Evolutionary conservation across 2,329 filamentous ascomycete genomes (phyloP).

Genomic region (Trichoderma afroharzianum): DNA sequence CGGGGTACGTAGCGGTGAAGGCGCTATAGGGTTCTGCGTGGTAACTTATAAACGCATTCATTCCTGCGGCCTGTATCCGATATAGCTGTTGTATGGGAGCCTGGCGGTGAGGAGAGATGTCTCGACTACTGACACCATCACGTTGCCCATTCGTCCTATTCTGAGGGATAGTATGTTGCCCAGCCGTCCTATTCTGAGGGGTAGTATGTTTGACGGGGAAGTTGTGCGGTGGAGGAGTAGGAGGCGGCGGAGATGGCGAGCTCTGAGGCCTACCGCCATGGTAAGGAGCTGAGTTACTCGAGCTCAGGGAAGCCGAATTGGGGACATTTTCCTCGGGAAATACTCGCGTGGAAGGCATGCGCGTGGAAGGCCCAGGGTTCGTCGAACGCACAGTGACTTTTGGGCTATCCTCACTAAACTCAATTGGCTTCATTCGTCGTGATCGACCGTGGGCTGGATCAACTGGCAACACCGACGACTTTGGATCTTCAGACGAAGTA

Average conservation of each 20-base stretch:
- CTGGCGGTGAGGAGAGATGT: not conserved
- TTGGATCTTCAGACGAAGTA: not conserved
- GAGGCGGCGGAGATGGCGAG: not conserved
- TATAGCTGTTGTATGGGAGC: slow-evolving; percentile 13
- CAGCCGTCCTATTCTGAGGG: not conserved
- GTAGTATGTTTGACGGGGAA: not conserved
- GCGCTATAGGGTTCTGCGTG: slow-evolving; percentile 31
- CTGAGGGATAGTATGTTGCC: too few relatives aligned
- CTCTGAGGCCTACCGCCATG: not conserved
- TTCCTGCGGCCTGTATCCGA: slow-evolving; percentile 20
- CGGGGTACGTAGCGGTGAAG: slow-evolving; percentile 43
- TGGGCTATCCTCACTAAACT: slow-evolving; percentile 23
- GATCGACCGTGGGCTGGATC: slow-evolving; percentile 11
- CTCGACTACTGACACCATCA: not conserved
- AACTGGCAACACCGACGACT: not conserved
- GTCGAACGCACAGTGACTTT: slow-evolving; percentile 13
- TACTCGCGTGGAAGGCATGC: slow-evolving; percentile 26
- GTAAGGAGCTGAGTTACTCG: slow-evolving; percentile 28
- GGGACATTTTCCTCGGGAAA: slow-evolving; percentile 26
- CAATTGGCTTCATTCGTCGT: slow-evolving; percentile 28
- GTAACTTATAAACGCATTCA: not conserved
- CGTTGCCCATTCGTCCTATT: not conserved
- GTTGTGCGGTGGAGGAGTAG: not conserved
- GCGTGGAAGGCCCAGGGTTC: slow-evolving; percentile 12
- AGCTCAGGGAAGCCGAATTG: slow-evolving; percentile 28